Evolutionary conservation across 1,139 yeast species (phyloP), one percentile per base, ranked within the genome.

Genomic region (Geotrichum reessii): DNA sequence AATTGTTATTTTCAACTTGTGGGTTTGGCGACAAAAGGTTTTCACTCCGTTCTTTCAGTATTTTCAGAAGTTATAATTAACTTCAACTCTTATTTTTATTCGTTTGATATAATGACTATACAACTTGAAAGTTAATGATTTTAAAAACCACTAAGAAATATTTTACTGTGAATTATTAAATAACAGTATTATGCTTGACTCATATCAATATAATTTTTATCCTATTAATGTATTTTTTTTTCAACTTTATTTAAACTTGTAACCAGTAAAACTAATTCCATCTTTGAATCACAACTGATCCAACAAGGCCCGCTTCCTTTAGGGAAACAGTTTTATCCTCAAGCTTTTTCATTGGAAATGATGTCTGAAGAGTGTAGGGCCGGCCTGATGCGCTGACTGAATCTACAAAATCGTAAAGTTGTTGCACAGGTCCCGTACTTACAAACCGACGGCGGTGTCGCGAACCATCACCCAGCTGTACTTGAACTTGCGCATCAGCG

Each of bases 211-310:
- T n/a, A n/a, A n/a, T n/a, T n/a, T n/a, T n/a, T n/a, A n/a, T n/a
- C n/a, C n/a, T n/a, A n/a, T n/a, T n/a, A n/a, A n/a, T n/a, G n/a
- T n/a, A n/a, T 46, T n/a, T n/a, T 46, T 46, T 46, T 46, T 17
- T 5, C 19, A 14, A 14, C 5, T 37, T 7, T 14, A 14, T 14
- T 17, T 37, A 31, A n/a, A n/a, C n/a, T n/a, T n/a, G n/a, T 7
- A 31, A 31, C 40, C 4, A 4, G 42, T 14, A 37, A 5, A 3
- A 11, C 37, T 56, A 55, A 24, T 42, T 48, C 59, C 59, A 56
- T 73, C 95, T 83, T 72, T 92, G 98, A 19, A 92, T 91, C 40
- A 92, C 84, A n/a, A 90, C 97, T 0, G 97, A 83, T 66, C 89
- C 89, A 61, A 82, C 81, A 65, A 90, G 78, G 53, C 89, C 88